Conservation (phyloP, 345 rosid genomes). For the Ceriops zippeliana region DNA sequence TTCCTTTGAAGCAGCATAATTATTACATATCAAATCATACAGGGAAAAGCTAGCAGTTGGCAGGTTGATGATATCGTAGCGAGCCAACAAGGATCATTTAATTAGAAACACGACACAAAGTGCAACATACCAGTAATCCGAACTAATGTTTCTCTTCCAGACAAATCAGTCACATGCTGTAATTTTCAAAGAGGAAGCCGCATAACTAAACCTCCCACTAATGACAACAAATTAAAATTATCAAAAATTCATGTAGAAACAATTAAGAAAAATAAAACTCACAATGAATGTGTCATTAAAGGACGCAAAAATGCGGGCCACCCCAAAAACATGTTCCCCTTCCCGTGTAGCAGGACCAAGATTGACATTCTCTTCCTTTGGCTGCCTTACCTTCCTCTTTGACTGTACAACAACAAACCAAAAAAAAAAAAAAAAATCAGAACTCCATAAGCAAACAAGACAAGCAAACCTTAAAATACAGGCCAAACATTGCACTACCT, state of each 20-base stretch:
- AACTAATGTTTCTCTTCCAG: slow-evolving; percentile 89
- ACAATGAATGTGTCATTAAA: slow-evolving; percentile 93
- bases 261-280: slow-evolving; percentile 14
- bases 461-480: too few species aligned
- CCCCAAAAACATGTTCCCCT: slow-evolving; percentile 81
- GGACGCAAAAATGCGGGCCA: slow-evolving; percentile 82
- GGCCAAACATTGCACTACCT: too few species aligned
- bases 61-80: too few species aligned
- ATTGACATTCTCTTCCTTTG: slow-evolving; percentile 77
- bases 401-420: slow-evolving; percentile 38
- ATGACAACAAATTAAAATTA: not conserved
- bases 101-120: not conserved
- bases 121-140: slow-evolving; percentile 67
- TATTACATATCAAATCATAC: too few species aligned
- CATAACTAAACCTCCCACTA: not conserved
- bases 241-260: not conserved
- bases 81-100: not conserved
- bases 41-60: too few species aligned
- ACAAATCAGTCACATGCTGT: slow-evolving; percentile 89
- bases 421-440: not conserved
- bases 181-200: not conserved
- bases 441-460: not conserved
- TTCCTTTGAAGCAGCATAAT: too few species aligned
- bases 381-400: slow-evolving; percentile 67
- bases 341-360: slow-evolving; percentile 77